Evolutionary conservation across 2,329 filamentous ascomycete genomes (phyloP), one percentile per base, ranked within the genome.

Genomic region (Chaetomium globosum): DNA sequence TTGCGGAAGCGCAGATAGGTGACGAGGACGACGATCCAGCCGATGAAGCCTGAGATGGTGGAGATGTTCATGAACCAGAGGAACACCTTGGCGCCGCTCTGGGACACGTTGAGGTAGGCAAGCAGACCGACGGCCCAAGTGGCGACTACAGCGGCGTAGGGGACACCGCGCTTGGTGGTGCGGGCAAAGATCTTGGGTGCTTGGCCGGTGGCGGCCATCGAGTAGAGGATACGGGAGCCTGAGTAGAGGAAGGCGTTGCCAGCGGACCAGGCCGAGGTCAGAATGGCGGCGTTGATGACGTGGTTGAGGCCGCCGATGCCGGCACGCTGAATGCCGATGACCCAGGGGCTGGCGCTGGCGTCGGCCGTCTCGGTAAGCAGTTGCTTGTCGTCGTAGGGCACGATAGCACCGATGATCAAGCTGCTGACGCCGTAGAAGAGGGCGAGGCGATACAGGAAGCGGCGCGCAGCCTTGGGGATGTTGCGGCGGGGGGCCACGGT

Each of bases 31-130:
- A 85, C 81, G 67, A 85, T 80, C 85, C 85, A 88, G 30, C 84
- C 84, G 71, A 88, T 82, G 72, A 84, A 82, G 6, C 84, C 85
- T 0, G 82, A 83, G 61, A 87, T 84, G 63, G 85, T 90, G 33
- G 86, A 89, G 63, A 92, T 82, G 74, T 89, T 90, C 71, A 87
- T 83, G 74, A 92, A 89, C 87, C 89, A 92, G 60, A 80, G 82
- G 75, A 91, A 92, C 7, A 90, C 89, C 2, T 81, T 80, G 39
- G 85, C 82, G 26, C 87, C 87, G 33, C 81, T 83, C 69, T 82
- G 83, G 54, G 84, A 87, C 53, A 87, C 82, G 74, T 89, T 90
- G 74, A 93, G 84, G 79, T 88, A 93, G 0, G 87, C 86, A 3
- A 93, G 81, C 9, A 89, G 80, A 28, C 87, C 87, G 71, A 91